Base-by-base conservation (phyloP, 2,329 filamentous ascomycete species). In the Clathrospora elynae region DNA sequence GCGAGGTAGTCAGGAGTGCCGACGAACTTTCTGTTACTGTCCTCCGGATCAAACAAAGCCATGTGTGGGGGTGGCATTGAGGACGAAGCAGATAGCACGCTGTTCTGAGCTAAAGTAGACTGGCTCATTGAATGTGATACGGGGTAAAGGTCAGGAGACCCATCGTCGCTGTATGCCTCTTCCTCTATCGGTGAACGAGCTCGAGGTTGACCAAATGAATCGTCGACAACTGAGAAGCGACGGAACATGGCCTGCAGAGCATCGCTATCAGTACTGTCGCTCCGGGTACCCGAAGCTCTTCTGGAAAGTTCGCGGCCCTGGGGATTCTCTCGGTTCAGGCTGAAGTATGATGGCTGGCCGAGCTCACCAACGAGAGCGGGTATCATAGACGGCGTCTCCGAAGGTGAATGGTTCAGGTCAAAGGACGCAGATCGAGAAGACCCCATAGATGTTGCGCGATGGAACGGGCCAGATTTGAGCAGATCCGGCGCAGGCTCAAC, bases 1-100 rank as follows among this genome's bases (percentile, higher is more conserved):
- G 93, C 93, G 10, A 99, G 80, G 66, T 99, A 99, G 69, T 99
- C 93, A 0, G 93, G 93, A 0, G 93, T 99, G 20, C 93, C 93
- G 6, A 99, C 93, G 60, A 99, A 99, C 25, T 90, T 85, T 39
- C 93, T 84, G 64, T 89, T 92, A 48, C 85, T 95, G 62, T 99
- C 93, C 64, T 96, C 87, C 0, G 93, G 93, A 61, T 97, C 91
- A 63, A 97, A 99, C 3, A 99, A 76, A 3, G 92, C 89, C 89
- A 88, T 86, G 32, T 93, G 91, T 4, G 91, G 90, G 16, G 93
- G 93, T 13, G 86, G 85, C 82, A 96, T 88, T 78, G 90, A 90
- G 44, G 78, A 81, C 9, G 82, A 76, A 37, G 81, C 80, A 5
- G 84, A 81, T 30, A 84, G 82, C 1, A 68, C 66, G 0, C 77